A percentile compares a stretch with the other conserved stretches of the same genome.
phyloP scores from a whole-genome alignment of 352 stramenopile genomes.

The Phytophthora citrophthora region DNA sequence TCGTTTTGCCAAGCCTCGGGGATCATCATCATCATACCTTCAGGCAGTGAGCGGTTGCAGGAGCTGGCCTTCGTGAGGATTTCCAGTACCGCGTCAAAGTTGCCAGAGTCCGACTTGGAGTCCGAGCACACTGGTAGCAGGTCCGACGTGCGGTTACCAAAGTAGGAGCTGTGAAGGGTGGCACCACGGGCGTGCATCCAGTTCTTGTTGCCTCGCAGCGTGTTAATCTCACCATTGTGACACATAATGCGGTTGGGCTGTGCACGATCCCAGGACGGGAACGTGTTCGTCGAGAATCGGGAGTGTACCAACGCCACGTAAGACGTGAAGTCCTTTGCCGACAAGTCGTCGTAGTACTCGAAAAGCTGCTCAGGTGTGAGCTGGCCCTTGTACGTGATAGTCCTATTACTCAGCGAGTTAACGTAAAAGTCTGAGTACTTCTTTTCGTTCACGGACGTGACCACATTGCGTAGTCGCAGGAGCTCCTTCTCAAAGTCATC shows the following conservation, averaged over 20 bases:
- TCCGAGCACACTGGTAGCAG: constrained; percentile 94
- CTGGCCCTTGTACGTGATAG: constrained; percentile 98
- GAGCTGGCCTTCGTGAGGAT: constrained; percentile 92
- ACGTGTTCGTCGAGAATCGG: constrained; percentile 98
- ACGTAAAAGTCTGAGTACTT: constrained; percentile 94
- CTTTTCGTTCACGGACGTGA: constrained; percentile 70
- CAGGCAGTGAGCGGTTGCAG: constrained; percentile 91
- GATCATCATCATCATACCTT: constrained; percentile 99
- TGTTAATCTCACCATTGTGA: constrained; percentile 99
- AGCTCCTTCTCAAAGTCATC: constrained; percentile 95
- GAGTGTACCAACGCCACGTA: constrained; percentile 97
- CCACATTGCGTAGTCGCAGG: constrained; percentile 58
- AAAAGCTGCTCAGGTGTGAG: constrained; percentile 94
- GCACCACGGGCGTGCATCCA: constrained; percentile 95
- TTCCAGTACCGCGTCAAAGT: constrained; percentile 96
- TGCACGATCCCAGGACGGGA: constrained; percentile 95
- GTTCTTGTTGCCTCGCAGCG: constrained; percentile 97
- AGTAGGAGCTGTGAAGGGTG: constrained; percentile 93
- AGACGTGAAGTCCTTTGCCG: constrained; percentile 84
- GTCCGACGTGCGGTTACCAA: constrained; percentile 90
- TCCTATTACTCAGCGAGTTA: constrained; percentile 93
- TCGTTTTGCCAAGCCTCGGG: constrained; percentile 98
- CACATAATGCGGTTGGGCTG: constrained; percentile 98
- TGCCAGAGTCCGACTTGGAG: constrained; percentile 96
- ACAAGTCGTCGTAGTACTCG: constrained; percentile 73